A percentile compares a stretch with the other conserved stretches of the same genome.
Evolutionary conservation across 1,284 basidiomycete species (phyloP).

Genomic region (Trichosporon sp.): DNA sequence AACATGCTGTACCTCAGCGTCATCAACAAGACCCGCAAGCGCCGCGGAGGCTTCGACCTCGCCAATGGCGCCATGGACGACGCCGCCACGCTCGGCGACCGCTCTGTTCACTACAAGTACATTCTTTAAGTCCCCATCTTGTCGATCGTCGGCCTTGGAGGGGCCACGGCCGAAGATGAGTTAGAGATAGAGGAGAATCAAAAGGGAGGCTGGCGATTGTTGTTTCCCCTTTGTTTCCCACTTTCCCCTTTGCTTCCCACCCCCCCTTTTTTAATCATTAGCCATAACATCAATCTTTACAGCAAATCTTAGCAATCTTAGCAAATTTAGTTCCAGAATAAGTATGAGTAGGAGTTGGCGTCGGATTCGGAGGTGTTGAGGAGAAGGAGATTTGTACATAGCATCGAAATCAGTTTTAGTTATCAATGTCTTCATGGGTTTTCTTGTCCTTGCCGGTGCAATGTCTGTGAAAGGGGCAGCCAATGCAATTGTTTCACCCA

Average conservation of each 20-base stretch:
- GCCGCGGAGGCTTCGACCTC: background rate
- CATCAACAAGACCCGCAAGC: slow-evolving; percentile 11
- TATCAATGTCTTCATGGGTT: background rate
- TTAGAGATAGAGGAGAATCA: background rate
- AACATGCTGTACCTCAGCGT: slow-evolving; percentile 18
- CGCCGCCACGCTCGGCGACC: slow-evolving; percentile 5
- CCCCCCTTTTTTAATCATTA: background rate
- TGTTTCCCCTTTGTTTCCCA: background rate
- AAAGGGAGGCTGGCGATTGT: background rate
- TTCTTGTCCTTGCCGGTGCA: background rate
- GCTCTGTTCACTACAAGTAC: slow-evolving; percentile 8
- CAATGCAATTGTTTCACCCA: background rate
- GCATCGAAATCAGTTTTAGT: background rate
- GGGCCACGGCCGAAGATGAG: background rate
- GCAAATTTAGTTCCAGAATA: background rate
- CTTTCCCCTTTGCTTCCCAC: background rate
- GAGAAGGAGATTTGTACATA: background rate
- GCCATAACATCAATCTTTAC: too few species aligned
- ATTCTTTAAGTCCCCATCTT: slow-evolving; percentile 3
- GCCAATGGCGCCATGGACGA: background rate
- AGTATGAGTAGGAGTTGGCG: background rate
- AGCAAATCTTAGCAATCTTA: too few species aligned
- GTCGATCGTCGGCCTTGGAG: background rate
- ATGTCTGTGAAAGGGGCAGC: background rate
- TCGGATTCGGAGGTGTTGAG: background rate